Base-by-base conservation (phyloP, 495 filamentous ascomycete genomes). In the Penicillium malachiteum region DNA sequence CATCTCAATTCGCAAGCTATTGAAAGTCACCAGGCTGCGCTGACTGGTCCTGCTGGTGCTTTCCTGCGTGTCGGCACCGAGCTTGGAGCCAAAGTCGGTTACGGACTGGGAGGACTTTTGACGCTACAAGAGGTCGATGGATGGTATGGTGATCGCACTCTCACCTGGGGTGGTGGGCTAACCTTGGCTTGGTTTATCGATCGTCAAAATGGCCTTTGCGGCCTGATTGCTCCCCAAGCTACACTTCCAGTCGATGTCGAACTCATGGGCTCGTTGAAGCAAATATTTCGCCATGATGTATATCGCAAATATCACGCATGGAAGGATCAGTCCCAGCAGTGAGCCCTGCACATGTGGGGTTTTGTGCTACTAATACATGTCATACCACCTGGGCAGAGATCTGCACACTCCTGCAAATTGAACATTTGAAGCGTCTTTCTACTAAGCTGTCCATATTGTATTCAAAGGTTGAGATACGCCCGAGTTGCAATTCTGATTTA, bases 131-230 rank as follows among this genome's bases (percentile, higher is more conserved):
- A 69, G 50, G 52, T 69, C 14, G 69, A 74, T 46, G 71, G 70
- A 10, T 72, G 71, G 70, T 70, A 71, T 46, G 67, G 68, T 13
- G 81, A 26, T 73, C 78, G 48, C 1, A 72, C 68, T 7, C 45
- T 76, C 55, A 64, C 63, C 12, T 74, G 72, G 71, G 70, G 71
- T 14, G 76, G 73, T 26, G 71, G 63, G 14, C 47, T 60, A 46
- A 75, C 73, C 2, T 59, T 75, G 21, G 43, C 71, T 31, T 73
- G 69, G 68, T 80, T 80, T 41, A 67, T 79, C 55, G 76, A 80
- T 59, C 74, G 71, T 18, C 72, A 72, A 64, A 79, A 77, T 52
- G 70, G 55, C 3, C 60, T 80, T 12, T 79, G 77, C 52, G 75
- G 68, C 16, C 41, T 78, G 12, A 71, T 64, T 10, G 77, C 76